Evolutionary conservation across 176 grass and related monocot genomes (phyloP).

Genomic region (Cymbopogon citratus): DNA sequence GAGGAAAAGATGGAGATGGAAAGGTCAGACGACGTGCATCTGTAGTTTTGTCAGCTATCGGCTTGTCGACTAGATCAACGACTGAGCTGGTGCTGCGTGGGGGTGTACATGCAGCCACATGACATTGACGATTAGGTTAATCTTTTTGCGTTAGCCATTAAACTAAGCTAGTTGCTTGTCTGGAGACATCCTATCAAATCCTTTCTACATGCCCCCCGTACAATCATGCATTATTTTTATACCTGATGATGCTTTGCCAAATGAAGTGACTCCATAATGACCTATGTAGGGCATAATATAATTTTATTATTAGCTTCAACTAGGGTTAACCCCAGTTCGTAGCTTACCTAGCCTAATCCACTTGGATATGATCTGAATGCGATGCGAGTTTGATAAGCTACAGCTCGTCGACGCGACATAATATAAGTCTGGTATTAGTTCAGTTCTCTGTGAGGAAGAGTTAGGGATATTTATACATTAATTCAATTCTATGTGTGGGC

Average conservation of each 20-base stretch:
- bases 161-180: constrained; percentile 44
- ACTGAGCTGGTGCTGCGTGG: constrained; percentile 20
- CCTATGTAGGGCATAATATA: constrained; percentile 13
- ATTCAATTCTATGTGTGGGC: neutral
- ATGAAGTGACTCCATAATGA: constrained; percentile 34
- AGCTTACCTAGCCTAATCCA: constrained; percentile 26
- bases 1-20: neutral
- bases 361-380: constrained; percentile 19
- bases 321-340: neutral
- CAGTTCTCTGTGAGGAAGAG: neutral
- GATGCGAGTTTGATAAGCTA: constrained; percentile 20
- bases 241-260: constrained; percentile 21
- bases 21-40: neutral
- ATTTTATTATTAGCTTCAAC: constrained; percentile 24
- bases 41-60: constrained; percentile 31
- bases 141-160: constrained; percentile 6
- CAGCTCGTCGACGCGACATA: neutral
- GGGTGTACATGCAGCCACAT: neutral
- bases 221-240: constrained; percentile 47
- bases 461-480: neutral
- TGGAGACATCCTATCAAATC: constrained; percentile 56
- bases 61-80: constrained; percentile 31
- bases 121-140: constrained; percentile 29
- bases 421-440: neutral
- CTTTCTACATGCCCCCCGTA: constrained; percentile 41